Percentiles rank a stretch among this genome's conserved stretches.
Evolutionary conservation across 1,284 basidiomycete genomes (phyloP).

Genomic region (Trichosporon sp.): DNA sequence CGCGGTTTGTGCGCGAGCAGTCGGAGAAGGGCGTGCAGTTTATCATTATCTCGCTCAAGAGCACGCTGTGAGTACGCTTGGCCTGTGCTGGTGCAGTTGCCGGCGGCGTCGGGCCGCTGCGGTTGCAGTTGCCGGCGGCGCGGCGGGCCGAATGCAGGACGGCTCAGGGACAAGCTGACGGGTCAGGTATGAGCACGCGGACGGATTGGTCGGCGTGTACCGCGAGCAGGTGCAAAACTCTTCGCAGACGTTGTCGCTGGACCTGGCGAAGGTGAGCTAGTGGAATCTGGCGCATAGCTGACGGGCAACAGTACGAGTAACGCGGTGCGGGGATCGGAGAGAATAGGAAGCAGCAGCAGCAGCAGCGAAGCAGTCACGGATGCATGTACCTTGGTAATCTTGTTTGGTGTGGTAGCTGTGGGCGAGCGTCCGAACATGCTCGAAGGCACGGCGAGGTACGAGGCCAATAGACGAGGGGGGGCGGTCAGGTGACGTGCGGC

Average conservation of each 20-base stretch:
- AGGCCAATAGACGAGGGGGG: not conserved
- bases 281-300: not conserved
- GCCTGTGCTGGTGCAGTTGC: not conserved
- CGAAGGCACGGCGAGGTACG: not conserved
- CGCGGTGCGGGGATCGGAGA: not conserved
- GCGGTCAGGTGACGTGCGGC: not conserved
- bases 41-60: conserved; percentile 87
- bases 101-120: not conserved
- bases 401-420: not conserved
- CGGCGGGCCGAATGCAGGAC: not conserved
- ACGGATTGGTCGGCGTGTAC: conserved; percentile 89
- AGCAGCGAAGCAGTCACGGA: not conserved
- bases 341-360: not conserved
- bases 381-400: not conserved
- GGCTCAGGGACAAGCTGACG: conserved; percentile 7
- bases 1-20: conserved; percentile 79
- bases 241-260: conserved; percentile 79
- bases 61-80: conserved; percentile 34
- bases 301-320: not conserved
- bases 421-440: no score
- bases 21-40: conserved; percentile 73
- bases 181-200: conserved; percentile 76
- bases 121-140: not conserved
- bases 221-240: conserved; percentile 90
- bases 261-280: conserved; percentile 60